Percentiles rank a stretch among this genome's conserved stretches.
Conservation (phyloP, 2,329 filamentous ascomycete species). For the Aspergillus ochraceus region DNA sequence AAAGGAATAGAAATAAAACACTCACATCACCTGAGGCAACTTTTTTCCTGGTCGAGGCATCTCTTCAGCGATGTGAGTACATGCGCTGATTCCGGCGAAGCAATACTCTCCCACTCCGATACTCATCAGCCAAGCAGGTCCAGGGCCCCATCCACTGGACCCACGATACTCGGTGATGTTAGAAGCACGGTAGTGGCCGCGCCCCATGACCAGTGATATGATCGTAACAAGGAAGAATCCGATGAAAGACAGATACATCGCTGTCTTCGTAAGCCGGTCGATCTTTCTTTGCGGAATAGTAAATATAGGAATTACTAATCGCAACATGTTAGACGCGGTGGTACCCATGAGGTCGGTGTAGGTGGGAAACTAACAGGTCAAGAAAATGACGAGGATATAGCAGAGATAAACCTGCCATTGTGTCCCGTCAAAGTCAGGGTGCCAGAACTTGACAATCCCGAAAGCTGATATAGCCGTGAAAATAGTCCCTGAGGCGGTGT, state of each 20-base stretch:
- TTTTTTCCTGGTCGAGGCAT: conserved; percentile 13
- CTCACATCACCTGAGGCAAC: conserved; percentile 20
- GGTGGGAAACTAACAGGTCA: conserved; percentile 9
- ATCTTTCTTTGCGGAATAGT: conserved; percentile 11
- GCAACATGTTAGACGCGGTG: background rate
- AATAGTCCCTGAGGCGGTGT: conserved; percentile 14
- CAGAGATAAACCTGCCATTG: conserved; percentile 21
- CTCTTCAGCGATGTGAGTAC: conserved; percentile 20
- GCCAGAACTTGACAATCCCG: conserved; percentile 14
- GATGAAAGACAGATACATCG: conserved; percentile 11
- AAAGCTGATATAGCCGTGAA: conserved; percentile 19
- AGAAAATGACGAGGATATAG: conserved; percentile 13
- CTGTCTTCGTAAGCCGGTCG: conserved; percentile 14
- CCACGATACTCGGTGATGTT: conserved; percentile 8
- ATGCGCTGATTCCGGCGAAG: conserved; percentile 14
- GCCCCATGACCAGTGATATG: conserved; percentile 14
- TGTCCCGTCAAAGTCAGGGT: conserved; percentile 8
- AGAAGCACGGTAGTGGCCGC: conserved; percentile 1
- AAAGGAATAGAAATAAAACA: too few species aligned
- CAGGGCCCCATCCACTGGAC: conserved; percentile 9
- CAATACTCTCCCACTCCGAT: conserved; percentile 16
- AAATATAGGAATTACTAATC: conserved; percentile 19
- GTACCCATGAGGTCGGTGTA: background rate
- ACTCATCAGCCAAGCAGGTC: conserved; percentile 16
- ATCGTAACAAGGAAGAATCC: conserved; percentile 12